phyloP scores from a whole-genome alignment of 345 rosid species.

The Melaleuca alternifolia region DNA sequence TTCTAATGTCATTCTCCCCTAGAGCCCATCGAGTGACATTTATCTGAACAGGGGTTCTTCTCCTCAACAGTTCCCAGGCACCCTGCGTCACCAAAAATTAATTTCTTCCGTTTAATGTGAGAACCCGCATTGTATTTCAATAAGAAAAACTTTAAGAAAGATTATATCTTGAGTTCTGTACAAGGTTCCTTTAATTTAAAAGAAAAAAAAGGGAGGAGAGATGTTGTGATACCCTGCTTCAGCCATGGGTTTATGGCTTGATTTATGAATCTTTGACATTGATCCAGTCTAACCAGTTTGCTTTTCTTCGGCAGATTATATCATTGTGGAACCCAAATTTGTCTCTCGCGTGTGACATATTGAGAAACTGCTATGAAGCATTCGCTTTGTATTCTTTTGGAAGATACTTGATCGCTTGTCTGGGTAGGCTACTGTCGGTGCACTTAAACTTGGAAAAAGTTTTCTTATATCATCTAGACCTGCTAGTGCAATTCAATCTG shows the following conservation, averaged over 20 bases:
- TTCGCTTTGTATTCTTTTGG: constrained; percentile 85
- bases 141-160: not conserved
- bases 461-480: not conserved
- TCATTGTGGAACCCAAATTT: constrained; percentile 52
- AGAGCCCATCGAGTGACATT: not conserved
- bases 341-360: constrained; percentile 64
- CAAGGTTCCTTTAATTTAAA: not conserved
- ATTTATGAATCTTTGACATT: not conserved
- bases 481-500: not conserved
- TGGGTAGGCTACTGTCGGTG: constrained; percentile 33
- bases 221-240: not conserved
- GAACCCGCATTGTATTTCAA: not conserved
- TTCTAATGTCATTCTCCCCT: not conserved
- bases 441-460: not conserved
- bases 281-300: not conserved
- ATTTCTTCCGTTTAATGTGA: not conserved
- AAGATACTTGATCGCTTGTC: constrained; percentile 81
- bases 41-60: not conserved
- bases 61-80: not conserved
- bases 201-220: not conserved
- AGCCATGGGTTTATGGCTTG: not conserved
- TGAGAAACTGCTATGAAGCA: constrained; percentile 89
- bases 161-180: not conserved
- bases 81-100: not conserved
- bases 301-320: constrained; percentile 27